phyloP scores from a whole-genome alignment of 164 flowering plant genomes.

The Umbilicus rupestris region DNA sequence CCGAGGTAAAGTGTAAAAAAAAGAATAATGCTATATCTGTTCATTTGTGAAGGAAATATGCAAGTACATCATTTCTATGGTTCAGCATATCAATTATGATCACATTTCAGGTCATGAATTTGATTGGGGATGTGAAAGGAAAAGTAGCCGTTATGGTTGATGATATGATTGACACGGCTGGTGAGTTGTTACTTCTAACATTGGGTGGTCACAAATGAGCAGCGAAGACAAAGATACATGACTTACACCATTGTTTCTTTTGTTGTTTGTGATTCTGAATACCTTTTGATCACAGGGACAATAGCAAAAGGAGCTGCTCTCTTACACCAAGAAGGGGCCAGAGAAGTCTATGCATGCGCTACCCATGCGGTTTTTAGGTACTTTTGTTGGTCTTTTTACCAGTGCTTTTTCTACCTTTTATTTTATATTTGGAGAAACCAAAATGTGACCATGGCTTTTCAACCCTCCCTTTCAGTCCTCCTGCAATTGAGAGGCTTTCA shows the following conservation, averaged over 20 bases:
- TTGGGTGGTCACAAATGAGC: no score
- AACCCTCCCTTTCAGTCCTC: neutral
- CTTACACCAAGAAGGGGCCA: constrained; percentile 84
- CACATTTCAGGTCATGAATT: constrained; percentile 80
- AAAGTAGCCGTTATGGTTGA: constrained; percentile 99
- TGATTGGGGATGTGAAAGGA: constrained; percentile 93
- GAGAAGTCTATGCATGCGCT: constrained; percentile 88
- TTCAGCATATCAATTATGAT: constrained; percentile 1
- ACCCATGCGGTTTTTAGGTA: constrained; percentile 95
- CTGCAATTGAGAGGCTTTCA: constrained; percentile 4
- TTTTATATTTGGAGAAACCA: neutral
- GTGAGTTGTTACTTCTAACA: constrained; percentile 29
- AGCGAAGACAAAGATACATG: neutral
- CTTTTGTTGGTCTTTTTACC: neutral
- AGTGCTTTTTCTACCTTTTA: no score
- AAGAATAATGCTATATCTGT: neutral
- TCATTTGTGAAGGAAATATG: neutral
- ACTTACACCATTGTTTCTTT: neutral
- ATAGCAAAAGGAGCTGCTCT: constrained; percentile 81
- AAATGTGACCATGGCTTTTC: constrained; percentile 9
- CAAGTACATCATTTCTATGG: neutral
- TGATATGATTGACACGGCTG: constrained; percentile 99
- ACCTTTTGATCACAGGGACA: constrained; percentile 45
- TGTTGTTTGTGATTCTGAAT: constrained; percentile 1
- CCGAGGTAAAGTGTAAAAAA: constrained; percentile 53